phyloP scores from a whole-genome alignment of 1,139 yeast genomes.

The Diutina neorugosa region DNA sequence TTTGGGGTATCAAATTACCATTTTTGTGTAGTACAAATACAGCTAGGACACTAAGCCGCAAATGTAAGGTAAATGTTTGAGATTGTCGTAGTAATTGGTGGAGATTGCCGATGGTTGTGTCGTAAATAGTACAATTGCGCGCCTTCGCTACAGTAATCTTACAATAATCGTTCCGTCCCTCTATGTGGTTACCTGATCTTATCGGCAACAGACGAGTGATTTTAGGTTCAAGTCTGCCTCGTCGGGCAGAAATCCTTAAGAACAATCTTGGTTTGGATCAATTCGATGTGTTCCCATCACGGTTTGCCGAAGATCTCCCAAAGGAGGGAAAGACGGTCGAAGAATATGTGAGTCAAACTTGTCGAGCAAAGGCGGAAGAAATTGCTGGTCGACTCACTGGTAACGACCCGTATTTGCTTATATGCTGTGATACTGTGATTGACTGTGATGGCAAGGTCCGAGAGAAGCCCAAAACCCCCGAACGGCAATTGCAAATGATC shows the following conservation, averaged over 20 bases:
- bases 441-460: slow-evolving; percentile 45
- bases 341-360: slow-evolving; percentile 63
- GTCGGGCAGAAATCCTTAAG: slow-evolving; percentile 56
- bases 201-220: slow-evolving; percentile 19
- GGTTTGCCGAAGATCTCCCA: slow-evolving; percentile 63
- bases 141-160: not conserved
- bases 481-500: slow-evolving; percentile 33
- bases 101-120: too few species aligned
- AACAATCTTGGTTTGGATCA: slow-evolving; percentile 48
- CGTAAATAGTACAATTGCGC: too few species aligned
- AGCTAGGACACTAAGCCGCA: not conserved
- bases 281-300: slow-evolving; percentile 37
- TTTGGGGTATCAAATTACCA: not conserved
- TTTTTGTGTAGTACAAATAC: not conserved
- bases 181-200: not conserved
- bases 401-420: slow-evolving; percentile 28
- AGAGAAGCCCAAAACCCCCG: slow-evolving; percentile 61
- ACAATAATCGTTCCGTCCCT: not conserved
- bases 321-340: slow-evolving; percentile 37
- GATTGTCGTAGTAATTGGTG: not conserved
- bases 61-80: too few species aligned
- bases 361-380: slow-evolving; percentile 44
- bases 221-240: slow-evolving; percentile 77
- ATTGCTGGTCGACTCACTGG: slow-evolving; percentile 28
- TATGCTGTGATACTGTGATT: slow-evolving; percentile 83